These are phyloP conservation scores for Paxillus rubicundulus DNA, from an alignment of 768 basidiomycete species.

Conservation along the genomic window DNA sequence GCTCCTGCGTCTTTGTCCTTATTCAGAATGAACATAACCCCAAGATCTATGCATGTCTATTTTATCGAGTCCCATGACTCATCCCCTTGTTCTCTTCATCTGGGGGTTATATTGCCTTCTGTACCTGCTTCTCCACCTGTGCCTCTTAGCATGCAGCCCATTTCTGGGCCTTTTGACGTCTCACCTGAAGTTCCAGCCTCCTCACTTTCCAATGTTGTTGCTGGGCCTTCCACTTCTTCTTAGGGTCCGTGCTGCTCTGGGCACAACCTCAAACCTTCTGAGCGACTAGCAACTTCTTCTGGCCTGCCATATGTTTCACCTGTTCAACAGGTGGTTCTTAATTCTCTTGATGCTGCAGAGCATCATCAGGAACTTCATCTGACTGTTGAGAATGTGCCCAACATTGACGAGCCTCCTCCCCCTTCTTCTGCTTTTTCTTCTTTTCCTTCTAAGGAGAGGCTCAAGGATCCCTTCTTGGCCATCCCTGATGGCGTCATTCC, in stretches of 20 bases:
- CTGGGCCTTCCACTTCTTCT: background rate
- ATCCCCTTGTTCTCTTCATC: background rate
- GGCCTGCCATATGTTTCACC: background rate
- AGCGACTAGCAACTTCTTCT: background rate
- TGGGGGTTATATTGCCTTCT: slow-evolving; percentile 17
- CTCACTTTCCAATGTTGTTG: background rate
- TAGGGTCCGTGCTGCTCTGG: background rate
- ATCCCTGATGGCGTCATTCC: background rate
- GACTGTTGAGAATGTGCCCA: background rate
- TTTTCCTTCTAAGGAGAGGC: background rate
- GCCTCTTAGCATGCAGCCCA: background rate
- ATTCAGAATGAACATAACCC: no score
- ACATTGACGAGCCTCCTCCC: background rate
- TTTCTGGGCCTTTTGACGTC: background rate
- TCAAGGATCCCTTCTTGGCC: background rate
- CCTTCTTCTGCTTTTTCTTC: background rate
- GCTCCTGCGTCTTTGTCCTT: no score
- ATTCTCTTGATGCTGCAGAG: background rate
- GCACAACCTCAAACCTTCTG: background rate
- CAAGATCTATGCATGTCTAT: no score
- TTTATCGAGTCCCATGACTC: slow-evolving; percentile 17
- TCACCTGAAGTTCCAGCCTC: background rate
- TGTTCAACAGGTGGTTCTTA: background rate
- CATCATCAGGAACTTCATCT: background rate
- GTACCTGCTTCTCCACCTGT: slow-evolving; percentile 11